Conservation (phyloP, 2,329 filamentous ascomycete species). For the Colletotrichum magnum region DNA sequence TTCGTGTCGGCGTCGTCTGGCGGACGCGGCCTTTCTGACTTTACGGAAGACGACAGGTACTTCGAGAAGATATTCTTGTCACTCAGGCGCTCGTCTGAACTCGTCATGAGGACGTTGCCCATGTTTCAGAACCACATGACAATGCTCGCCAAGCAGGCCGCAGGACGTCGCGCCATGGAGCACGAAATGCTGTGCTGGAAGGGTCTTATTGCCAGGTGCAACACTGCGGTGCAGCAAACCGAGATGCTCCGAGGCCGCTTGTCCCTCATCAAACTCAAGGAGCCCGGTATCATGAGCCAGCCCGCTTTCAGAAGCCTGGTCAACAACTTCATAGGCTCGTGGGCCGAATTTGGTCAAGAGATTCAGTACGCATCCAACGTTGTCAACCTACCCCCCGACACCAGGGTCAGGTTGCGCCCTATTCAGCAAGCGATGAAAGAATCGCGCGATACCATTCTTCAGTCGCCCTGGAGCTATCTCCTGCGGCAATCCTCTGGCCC, state of each 20-base stretch:
- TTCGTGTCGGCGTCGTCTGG: constrained; percentile 72
- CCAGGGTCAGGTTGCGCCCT: constrained; percentile 81
- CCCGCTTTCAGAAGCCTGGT: constrained; percentile 77
- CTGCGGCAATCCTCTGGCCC: constrained; percentile 46
- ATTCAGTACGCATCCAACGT: constrained; percentile 69
- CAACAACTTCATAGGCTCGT: constrained; percentile 80
- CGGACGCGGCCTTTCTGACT: constrained; percentile 70
- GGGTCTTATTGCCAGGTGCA: constrained; percentile 79
- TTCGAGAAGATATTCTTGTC: constrained; percentile 89
- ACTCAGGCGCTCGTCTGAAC: constrained; percentile 79
- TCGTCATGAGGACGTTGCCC: constrained; percentile 80
- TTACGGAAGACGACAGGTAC: constrained; percentile 81
- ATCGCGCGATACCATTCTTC: constrained; percentile 78
- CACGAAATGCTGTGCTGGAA: constrained; percentile 77
- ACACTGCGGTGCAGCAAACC: constrained; percentile 78
- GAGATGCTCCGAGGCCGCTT: constrained; percentile 81
- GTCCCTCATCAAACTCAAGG: constrained; percentile 86
- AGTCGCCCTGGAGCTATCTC: constrained; percentile 70
- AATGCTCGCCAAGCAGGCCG: constrained; percentile 73
- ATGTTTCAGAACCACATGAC: constrained; percentile 77
- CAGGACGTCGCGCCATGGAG: constrained; percentile 71
- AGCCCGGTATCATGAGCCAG: constrained; percentile 80
- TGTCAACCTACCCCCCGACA: constrained; percentile 73
- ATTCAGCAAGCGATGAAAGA: constrained; percentile 89
- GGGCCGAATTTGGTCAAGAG: constrained; percentile 74